Base-by-base conservation (phyloP, 495 filamentous ascomycete genomes). In the Chaetomium cochliodes region DNA sequence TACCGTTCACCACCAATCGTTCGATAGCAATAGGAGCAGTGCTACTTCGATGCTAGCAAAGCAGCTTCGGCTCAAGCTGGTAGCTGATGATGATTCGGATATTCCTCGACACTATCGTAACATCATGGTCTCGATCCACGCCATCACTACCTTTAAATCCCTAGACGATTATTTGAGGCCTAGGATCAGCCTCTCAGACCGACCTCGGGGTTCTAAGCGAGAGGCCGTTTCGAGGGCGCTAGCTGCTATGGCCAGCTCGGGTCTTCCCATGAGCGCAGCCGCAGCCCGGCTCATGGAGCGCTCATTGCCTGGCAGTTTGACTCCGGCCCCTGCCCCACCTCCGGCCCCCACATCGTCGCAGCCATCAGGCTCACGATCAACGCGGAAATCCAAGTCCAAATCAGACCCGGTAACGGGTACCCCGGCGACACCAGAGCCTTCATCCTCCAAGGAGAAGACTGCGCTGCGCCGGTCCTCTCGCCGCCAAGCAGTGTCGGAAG, bases 81-180 rank as follows among this genome's bases (percentile, higher is more conserved):
- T 92, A 25, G 92, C 94, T 1, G 93, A 96, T 63, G 94, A 97
- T 1, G 90, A 91, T 44, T 91, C 91, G 0, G 89, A 96, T 30
- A 92, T 98, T 56, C 93, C 93, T 26, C 82, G 85, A 25, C 79
- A 87, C 16, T 98, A 93, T 69, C 86, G 89, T 39, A 96, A 92
- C 65, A 92, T 98, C 66, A 97, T 96, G 88, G 93, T 99, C 18
- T 93, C 92, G 6, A 98, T 99, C 65, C 96, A 99, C 76, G 96
- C 96, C 33, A 98, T 99, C 73, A 93, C 96, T 11, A 97, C 92
- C 0, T 97, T 99, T 77, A 98, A 98, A 73, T 90, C 94, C 2
- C 78, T 99, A 33, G 94, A 98, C 71, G 96, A 99, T 73, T 99
- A 97, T 77, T 81, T 99, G 50, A 87, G 93, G 58, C 94, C 96